Conservation (phyloP, 345 rosid genomes). For the Jatropha curcas region DNA sequence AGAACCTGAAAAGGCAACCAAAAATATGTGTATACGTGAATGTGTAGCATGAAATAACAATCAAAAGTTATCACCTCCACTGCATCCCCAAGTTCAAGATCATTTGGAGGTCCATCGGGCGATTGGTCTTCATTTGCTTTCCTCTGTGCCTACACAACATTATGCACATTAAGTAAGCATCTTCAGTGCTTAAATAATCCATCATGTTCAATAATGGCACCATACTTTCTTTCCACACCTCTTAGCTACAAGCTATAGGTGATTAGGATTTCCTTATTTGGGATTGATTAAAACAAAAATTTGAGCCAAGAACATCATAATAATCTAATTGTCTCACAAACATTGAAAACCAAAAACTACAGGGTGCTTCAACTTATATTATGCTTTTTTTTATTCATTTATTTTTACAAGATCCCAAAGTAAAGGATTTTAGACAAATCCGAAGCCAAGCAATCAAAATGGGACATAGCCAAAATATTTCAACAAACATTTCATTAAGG, state of each 20-base stretch:
- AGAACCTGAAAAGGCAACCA: slow-evolving; percentile 4
- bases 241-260: neutral
- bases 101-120: slow-evolving; percentile 37
- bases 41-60: slow-evolving; percentile 11
- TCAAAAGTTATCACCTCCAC: slow-evolving; percentile 46
- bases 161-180: neutral
- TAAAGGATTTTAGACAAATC: neutral
- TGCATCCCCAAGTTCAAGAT: slow-evolving; percentile 64
- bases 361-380: neutral
- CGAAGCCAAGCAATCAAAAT: neutral
- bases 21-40: too few relatives aligned
- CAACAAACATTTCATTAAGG: neutral
- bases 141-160: slow-evolving; percentile 33
- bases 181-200: neutral
- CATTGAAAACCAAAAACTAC: neutral
- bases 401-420: neutral
- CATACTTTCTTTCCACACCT: neutral
- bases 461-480: neutral
- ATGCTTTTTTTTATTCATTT: neutral
- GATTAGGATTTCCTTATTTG: neutral
- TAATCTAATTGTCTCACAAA: too few relatives aligned
- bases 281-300: neutral
- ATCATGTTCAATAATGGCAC: neutral
- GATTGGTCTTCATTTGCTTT: slow-evolving; percentile 44
- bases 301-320: neutral